phyloP scores from a whole-genome alignment of 2,329 filamentous ascomycete genomes.

The Tolypocladium cylindrosporum region DNA sequence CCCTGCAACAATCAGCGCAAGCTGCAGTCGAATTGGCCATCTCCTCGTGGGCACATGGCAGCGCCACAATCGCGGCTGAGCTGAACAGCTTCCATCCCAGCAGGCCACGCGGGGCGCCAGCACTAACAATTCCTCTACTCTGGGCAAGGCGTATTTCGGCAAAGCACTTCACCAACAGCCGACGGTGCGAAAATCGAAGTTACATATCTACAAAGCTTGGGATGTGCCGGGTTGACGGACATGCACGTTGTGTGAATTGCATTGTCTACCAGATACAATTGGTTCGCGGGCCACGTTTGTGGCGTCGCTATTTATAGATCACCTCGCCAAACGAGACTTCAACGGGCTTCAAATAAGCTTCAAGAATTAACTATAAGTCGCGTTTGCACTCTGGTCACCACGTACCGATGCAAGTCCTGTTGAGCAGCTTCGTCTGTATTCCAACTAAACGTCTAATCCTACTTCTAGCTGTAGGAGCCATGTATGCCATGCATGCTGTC shows the following conservation, averaged over 20 bases:
- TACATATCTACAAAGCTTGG: background rate
- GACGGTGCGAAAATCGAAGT: too few relatives aligned
- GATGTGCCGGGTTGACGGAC: background rate
- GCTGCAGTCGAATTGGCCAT: background rate
- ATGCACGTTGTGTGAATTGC: background rate
- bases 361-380: too few relatives aligned
- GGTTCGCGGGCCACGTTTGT: background rate
- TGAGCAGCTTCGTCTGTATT: background rate
- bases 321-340: background rate
- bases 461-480: background rate
- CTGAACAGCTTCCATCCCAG: background rate
- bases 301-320: background rate
- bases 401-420: background rate
- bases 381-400: background rate
- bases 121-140: too few relatives aligned
- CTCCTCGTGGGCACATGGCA: background rate
- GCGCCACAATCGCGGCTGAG: background rate
- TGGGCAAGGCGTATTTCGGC: background rate
- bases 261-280: background rate
- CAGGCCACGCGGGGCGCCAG: background rate
- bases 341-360: too few relatives aligned
- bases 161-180: too few relatives aligned
- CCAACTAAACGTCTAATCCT: background rate
- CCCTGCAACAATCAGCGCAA: background rate
- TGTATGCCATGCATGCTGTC: background rate